These are phyloP conservation scores for Botryotinia convoluta DNA, from an alignment of 2,329 filamentous ascomycete species.

Conservation along the genomic window DNA sequence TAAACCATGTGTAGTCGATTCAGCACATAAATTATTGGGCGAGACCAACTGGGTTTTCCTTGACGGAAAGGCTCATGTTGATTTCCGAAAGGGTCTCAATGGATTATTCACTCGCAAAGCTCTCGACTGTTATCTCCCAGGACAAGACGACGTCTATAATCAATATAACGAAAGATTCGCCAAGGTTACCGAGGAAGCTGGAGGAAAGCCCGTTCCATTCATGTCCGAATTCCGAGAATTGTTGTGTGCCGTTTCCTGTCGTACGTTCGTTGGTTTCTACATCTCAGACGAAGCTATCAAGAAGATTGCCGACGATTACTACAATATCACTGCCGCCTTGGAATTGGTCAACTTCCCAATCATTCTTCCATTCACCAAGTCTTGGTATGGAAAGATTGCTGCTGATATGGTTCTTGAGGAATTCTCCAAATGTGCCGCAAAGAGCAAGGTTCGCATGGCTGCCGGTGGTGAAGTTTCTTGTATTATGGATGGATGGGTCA, in stretches of 20 bases:
- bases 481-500: slow-evolving; percentile 94
- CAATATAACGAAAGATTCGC: slow-evolving; percentile 80
- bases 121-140: slow-evolving; percentile 82
- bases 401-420: slow-evolving; percentile 88
- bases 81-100: slow-evolving; percentile 96
- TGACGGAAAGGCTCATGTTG: slow-evolving; percentile 90
- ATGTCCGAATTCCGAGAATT: slow-evolving; percentile 92
- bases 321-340: slow-evolving; percentile 89
- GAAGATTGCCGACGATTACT: slow-evolving; percentile 95
- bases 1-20: slow-evolving; percentile 95
- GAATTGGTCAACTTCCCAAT: slow-evolving; percentile 98
- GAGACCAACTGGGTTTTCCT: slow-evolving; percentile 96
- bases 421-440: slow-evolving; percentile 87
- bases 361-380: slow-evolving; percentile 91
- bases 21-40: slow-evolving; percentile 88
- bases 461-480: slow-evolving; percentile 83
- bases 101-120: slow-evolving; percentile 89
- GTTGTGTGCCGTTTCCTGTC: slow-evolving; percentile 91
- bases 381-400: slow-evolving; percentile 96
- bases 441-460: slow-evolving; percentile 89
- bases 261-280: slow-evolving; percentile 97
- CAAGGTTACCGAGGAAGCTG: slow-evolving; percentile 67
- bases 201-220: slow-evolving; percentile 75
- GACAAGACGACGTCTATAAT: slow-evolving; percentile 89
- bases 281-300: slow-evolving; percentile 86